Conservation (phyloP, 2,329 filamentous ascomycete species). For the Akanthomyces uredinophilus region DNA sequence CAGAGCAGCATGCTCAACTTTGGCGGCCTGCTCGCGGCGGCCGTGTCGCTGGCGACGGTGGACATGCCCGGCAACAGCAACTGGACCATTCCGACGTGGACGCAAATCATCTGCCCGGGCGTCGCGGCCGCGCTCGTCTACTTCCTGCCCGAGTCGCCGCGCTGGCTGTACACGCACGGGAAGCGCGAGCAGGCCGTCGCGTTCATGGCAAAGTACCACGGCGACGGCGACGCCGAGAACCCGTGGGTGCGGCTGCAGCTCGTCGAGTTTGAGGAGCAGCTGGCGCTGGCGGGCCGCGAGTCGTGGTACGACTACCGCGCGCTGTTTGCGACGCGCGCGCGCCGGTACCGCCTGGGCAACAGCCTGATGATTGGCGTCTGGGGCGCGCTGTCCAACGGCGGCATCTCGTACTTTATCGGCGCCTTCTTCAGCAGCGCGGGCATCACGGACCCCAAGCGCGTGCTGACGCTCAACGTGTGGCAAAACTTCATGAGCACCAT, state of each 20-base stretch:
- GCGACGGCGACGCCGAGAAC: slow-evolving; percentile 38
- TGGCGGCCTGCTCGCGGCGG: slow-evolving; percentile 47
- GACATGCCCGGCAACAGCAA: slow-evolving; percentile 33
- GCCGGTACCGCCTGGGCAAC: slow-evolving; percentile 36
- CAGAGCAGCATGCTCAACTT: slow-evolving; percentile 40
- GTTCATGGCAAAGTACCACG: slow-evolving; percentile 38
- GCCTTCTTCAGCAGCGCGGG: slow-evolving; percentile 48
- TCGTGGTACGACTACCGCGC: slow-evolving; percentile 46
- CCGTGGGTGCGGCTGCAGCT: slow-evolving; percentile 42
- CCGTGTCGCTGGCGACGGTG: slow-evolving; percentile 40
- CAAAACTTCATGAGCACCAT: slow-evolving; percentile 14
- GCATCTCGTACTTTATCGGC: slow-evolving; percentile 44
- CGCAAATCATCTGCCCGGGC: slow-evolving; percentile 39
- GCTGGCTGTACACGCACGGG: slow-evolving; percentile 37
- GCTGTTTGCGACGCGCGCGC: slow-evolving; percentile 36
- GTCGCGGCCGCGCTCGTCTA: slow-evolving; percentile 31
- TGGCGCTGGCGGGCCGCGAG: slow-evolving; percentile 41
- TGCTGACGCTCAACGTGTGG: slow-evolving; percentile 20
- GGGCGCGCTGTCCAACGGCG: slow-evolving; percentile 26
- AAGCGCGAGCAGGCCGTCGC: slow-evolving; percentile 31
- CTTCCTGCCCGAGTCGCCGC: slow-evolving; percentile 38
- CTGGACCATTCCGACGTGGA: slow-evolving; percentile 39
- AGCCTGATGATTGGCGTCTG: slow-evolving; percentile 31
- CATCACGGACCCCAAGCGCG: slow-evolving; percentile 28
- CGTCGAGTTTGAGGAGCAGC: slow-evolving; percentile 37